Base-by-base conservation (phyloP, 306 rosid species). In the Comarum palustre region DNA sequence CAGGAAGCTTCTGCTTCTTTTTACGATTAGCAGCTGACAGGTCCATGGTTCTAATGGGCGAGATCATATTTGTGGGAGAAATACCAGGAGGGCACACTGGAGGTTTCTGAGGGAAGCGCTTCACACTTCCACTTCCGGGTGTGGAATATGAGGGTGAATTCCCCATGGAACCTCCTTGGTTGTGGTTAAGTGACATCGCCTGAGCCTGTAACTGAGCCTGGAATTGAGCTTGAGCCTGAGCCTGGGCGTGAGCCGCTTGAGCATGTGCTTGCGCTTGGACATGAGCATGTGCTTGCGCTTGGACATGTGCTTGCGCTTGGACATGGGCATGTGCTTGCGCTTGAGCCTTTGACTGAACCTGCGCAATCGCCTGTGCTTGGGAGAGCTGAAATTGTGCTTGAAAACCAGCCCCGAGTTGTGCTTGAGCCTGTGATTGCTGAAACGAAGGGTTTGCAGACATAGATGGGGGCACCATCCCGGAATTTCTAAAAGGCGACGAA, bases 121-220 rank as follows among this genome's bases (percentile, higher is more conserved):
- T 95, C 11, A 65, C 84, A 51, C 93, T 79, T 0, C 80, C 75
- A 78, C 73, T 85, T 1, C 90, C 91, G 0, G 88, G 89, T 0
- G 90, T 90, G 2, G 89, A 80, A 68, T 79, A 58, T 3, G 79
- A 72, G 4, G 90, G 80, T 5, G 92, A 69, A 71, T 84, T 88
- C 57, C 86, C 90, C 57, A 87, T 82, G 31, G 90, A 92, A 59
- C 81, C 85, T 20, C 73, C 73, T 74, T 84, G 99, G 50, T 68
- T 84, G 84, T 86, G 97, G 78, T 75, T 83, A 51, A 89, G 82
- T 61, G 87, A 69, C 85, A 93, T 71, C 4, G 92, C 97, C 72
- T 91, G 98, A 73, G 98, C 97, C 69, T 94, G 98, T 59, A 94
- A 84, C 71, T 94, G 98, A 70, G 99, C 99, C 73, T 95, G 99